Conservation (phyloP, 2,329 filamentous ascomycete genomes). For the Meredithiella fracta region DNA sequence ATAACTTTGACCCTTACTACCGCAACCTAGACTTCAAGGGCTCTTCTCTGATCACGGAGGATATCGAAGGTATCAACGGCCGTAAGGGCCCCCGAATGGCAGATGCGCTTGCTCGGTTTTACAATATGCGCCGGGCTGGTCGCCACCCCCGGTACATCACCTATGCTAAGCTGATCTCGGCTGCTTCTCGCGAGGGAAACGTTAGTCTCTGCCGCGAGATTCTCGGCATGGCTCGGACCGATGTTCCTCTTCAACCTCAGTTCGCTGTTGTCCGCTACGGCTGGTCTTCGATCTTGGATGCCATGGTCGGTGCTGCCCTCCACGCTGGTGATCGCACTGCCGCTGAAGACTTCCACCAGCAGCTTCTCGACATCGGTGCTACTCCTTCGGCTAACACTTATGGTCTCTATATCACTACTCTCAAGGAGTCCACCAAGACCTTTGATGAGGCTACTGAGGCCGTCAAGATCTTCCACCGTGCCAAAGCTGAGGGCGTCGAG, state of each 20-base stretch:
- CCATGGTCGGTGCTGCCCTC: conserved; percentile 87
- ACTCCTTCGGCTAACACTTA: conserved; percentile 95
- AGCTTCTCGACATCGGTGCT: conserved; percentile 77
- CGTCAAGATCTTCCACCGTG: conserved; percentile 90
- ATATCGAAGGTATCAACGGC: conserved; percentile 65
- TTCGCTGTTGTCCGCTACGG: conserved; percentile 82
- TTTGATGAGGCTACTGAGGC: conserved; percentile 96
- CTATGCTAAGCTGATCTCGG: conserved; percentile 86
- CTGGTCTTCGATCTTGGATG: conserved; percentile 90
- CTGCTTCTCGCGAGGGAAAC: conserved; percentile 71
- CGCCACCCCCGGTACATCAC: conserved; percentile 91
- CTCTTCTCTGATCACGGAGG: conserved; percentile 76
- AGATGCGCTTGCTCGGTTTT: conserved; percentile 68
- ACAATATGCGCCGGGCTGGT: conserved; percentile 82
- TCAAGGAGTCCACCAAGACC: conserved; percentile 93
- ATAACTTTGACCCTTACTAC: conserved; percentile 80
- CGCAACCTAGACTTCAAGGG: conserved; percentile 85
- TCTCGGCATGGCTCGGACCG: conserved; percentile 70
- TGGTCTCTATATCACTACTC: conserved; percentile 95
- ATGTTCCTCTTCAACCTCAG: conserved; percentile 70
- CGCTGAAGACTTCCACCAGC: conserved; percentile 77
- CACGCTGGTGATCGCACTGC: conserved; percentile 63
- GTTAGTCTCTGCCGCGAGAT: conserved; percentile 73
- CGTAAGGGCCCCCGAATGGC: conserved; percentile 57
- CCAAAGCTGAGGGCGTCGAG: conserved; percentile 84